phyloP scores from a whole-genome alignment of 2,329 filamentous ascomycete species.

The Fusarium oxysporum region DNA sequence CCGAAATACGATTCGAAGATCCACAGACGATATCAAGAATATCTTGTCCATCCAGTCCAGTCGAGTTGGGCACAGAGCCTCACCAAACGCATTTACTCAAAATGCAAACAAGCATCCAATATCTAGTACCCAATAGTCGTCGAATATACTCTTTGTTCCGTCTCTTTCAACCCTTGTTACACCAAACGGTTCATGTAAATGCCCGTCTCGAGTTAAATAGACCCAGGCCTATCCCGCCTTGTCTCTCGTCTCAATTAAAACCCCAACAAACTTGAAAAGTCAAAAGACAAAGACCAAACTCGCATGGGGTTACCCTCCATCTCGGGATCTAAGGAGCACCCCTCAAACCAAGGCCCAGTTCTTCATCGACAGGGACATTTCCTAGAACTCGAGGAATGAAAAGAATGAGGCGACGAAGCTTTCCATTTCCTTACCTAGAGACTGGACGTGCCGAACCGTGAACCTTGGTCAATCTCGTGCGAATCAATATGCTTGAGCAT shows the following conservation, averaged over 20 bases:
- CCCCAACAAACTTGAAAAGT: conserved; percentile 8
- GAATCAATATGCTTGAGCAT: conserved; percentile 6
- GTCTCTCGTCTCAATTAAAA: conserved; percentile 2
- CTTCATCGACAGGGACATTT: conserved; percentile 34
- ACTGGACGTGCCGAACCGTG: conserved; percentile 31
- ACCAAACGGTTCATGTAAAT: conserved; percentile 19
- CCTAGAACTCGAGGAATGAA: conserved; percentile 7
- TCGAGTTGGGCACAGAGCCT: conserved; percentile 30
- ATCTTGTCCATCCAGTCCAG: neutral
- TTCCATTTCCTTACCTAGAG: neutral
- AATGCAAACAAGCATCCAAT: conserved; percentile 1
- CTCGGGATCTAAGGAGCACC: conserved; percentile 23
- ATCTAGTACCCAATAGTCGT: neutral
- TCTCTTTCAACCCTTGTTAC: conserved; percentile 14
- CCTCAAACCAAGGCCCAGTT: conserved; percentile 14
- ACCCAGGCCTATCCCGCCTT: neutral
- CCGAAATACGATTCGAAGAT: neutral
- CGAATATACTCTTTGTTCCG: conserved; percentile 12
- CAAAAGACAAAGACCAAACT: conserved; percentile 10
- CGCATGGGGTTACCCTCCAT: conserved; percentile 33
- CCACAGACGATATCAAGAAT: conserved; percentile 19
- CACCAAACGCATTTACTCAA: conserved; percentile 10
- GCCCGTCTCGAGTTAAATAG: conserved; percentile 13
- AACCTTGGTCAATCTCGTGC: conserved; percentile 16
- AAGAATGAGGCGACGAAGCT: conserved; percentile 26